Conservation (phyloP, 1,139 yeast species). For the Yamadazyma dushanensis region DNA sequence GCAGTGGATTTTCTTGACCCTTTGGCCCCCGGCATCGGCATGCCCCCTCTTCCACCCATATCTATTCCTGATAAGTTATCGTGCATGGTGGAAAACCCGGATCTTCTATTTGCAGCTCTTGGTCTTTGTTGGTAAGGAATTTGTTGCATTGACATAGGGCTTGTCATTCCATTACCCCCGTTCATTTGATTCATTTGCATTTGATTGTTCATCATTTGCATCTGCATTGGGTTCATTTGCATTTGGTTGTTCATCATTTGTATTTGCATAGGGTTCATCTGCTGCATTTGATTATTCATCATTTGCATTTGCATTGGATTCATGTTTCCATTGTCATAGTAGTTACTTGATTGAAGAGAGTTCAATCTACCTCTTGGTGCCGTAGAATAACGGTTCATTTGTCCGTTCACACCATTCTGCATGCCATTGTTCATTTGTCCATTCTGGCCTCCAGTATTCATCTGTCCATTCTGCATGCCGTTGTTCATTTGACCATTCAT, state of each 20-base stretch:
- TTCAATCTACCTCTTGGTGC: conserved; percentile 16
- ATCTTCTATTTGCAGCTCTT: conserved; percentile 33
- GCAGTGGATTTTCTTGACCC: conserved; percentile 16
- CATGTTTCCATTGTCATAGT: conserved; percentile 12
- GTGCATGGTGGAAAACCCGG: conserved; percentile 33
- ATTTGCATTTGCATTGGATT: conserved; percentile 15
- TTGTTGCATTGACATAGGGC: conserved; percentile 10
- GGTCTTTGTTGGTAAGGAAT: conserved; percentile 12
- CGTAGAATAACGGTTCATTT: conserved; percentile 9
- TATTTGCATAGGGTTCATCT: conserved; percentile 6
- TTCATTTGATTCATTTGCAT: conserved; percentile 15
- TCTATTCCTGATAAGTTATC: conserved; percentile 39
- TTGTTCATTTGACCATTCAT: conserved; percentile 1
- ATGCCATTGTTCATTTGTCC: conserved; percentile 9
- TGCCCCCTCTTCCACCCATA: conserved; percentile 53
- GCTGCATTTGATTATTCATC: conserved; percentile 11
- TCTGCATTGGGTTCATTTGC: conserved; percentile 9
- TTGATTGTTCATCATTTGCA: conserved; percentile 11
- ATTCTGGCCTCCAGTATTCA: conserved; percentile 4
- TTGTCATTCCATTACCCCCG: conserved; percentile 1
- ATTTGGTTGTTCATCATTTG: conserved; percentile 7
- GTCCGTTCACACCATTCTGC: conserved; percentile 2
- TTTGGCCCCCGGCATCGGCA: conserved; percentile 37
- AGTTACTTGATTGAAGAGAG: conserved; percentile 16
- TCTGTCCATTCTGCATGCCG: not conserved